These are phyloP conservation scores for Aciculosporium take DNA, from an alignment of 2,329 filamentous ascomycete species.

Conservation along the genomic window DNA sequence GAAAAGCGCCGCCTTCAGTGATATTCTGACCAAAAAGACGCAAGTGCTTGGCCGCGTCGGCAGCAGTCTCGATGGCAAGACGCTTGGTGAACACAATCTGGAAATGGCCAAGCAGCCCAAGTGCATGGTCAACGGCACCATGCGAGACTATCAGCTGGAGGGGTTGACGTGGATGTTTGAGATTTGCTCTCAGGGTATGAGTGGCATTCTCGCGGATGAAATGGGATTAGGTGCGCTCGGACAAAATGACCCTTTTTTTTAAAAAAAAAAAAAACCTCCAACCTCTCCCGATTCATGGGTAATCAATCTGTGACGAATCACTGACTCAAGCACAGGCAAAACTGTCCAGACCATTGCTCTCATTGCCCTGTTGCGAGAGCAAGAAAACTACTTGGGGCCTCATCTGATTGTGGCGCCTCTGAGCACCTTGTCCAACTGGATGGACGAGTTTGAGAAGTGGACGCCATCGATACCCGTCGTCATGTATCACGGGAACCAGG, in stretches of 20 bases:
- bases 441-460: constrained; percentile 86
- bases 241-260: background rate
- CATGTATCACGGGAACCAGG: constrained; percentile 77
- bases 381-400: constrained; percentile 68
- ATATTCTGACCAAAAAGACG: constrained; percentile 50
- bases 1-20: constrained; percentile 46
- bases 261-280: too few relatives aligned
- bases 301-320: background rate
- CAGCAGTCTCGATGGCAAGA: constrained; percentile 43
- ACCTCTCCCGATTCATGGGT: background rate
- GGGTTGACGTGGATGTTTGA: constrained; percentile 94
- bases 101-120: constrained; percentile 75
- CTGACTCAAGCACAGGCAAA: constrained; percentile 45
- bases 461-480: constrained; percentile 77
- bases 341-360: constrained; percentile 84
- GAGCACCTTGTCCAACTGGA: constrained; percentile 90
- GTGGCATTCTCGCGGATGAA: constrained; percentile 82
- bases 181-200: constrained; percentile 64
- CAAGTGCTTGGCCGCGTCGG: constrained; percentile 48
- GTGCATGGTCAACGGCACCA: constrained; percentile 71
- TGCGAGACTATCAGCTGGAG: constrained; percentile 90
- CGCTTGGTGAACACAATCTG: constrained; percentile 50
- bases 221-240: constrained; percentile 58
- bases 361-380: constrained; percentile 74
- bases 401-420: constrained; percentile 83